phyloP scores from a whole-genome alignment of 129 eudicot species.

The Calendula officinalis region DNA sequence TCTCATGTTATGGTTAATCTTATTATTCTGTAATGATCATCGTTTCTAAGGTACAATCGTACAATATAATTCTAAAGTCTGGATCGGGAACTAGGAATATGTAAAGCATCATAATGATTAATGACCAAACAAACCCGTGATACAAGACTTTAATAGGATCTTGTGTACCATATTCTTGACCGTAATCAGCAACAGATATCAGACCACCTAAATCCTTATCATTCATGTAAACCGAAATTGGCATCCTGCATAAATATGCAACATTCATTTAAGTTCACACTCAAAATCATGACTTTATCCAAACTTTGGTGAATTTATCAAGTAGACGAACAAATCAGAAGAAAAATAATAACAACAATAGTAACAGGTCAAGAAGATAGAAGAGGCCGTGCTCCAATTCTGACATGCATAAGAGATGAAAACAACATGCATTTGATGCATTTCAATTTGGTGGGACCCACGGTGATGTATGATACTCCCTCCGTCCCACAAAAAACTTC shows the following conservation, averaged over 20 bases:
- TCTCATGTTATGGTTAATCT: constrained; percentile 24
- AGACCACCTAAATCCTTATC: constrained; percentile 78
- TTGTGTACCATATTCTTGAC: constrained; percentile 80
- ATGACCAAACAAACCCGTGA: constrained; percentile 89
- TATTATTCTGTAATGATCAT: constrained; percentile 10
- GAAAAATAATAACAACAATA: no score
- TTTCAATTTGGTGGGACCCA: constrained; percentile 36
- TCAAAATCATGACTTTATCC: no score
- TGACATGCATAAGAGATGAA: no score
- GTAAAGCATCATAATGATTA: constrained; percentile 93
- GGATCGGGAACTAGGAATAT: constrained; percentile 54
- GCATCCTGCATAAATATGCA: constrained; percentile 67
- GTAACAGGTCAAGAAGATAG: no score
- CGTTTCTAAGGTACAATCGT: no score
- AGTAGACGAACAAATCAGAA: no score
- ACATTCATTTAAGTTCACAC: no score
- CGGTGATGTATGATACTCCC: no score
- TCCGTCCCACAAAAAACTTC: no score
- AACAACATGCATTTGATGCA: constrained; percentile 40
- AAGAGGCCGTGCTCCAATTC: no score
- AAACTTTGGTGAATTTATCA: no score
- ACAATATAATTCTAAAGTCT: constrained; percentile 44
- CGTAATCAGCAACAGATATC: constrained; percentile 90
- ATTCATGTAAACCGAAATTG: constrained; percentile 82
- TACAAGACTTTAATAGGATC: constrained; percentile 76